Percentiles rank a stretch among this genome's conserved stretches.
Conservation (phyloP, 768 basidiomycete genomes). For the Amanita fuliginea region DNA sequence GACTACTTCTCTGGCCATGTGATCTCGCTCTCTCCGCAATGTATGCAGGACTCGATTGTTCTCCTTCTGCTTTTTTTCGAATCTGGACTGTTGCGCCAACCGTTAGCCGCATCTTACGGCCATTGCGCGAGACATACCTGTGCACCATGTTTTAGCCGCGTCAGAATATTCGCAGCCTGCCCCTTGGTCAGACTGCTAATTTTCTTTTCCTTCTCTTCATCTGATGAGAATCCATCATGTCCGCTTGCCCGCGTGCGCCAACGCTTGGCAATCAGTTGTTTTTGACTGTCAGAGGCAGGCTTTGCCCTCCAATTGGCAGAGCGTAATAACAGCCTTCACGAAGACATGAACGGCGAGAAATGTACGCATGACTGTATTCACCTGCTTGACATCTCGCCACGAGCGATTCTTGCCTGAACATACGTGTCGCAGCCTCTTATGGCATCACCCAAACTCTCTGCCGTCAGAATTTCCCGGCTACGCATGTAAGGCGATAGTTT, state of each 20-base stretch:
- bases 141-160: slow-evolving; percentile 67
- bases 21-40: slow-evolving; percentile 35
- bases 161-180: slow-evolving; percentile 69
- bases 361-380: slow-evolving; percentile 14
- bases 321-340: slow-evolving; percentile 41
- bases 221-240: slow-evolving; percentile 12
- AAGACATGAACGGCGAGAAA: slow-evolving; percentile 1
- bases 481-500: slow-evolving; percentile 44
- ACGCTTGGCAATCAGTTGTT: slow-evolving; percentile 40
- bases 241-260: slow-evolving; percentile 21
- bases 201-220: slow-evolving; percentile 16
- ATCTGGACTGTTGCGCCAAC: slow-evolving; percentile 26
- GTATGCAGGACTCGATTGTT: slow-evolving; percentile 21
- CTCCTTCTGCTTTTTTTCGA: slow-evolving; percentile 39
- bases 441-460: slow-evolving; percentile 45
- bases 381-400: slow-evolving; percentile 38
- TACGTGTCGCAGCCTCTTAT: slow-evolving; percentile 65
- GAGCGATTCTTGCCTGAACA: slow-evolving; percentile 41
- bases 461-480: slow-evolving; percentile 40
- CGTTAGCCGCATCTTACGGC: not conserved
- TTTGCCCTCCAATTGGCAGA: slow-evolving; percentile 55
- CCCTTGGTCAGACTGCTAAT: slow-evolving; percentile 56
- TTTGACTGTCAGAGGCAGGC: slow-evolving; percentile 54
- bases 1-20: slow-evolving; percentile 44
- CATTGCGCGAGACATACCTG: slow-evolving; percentile 29